These are phyloP conservation scores for Russula griseocarnosa DNA, from an alignment of 768 basidiomycete genomes.

Conservation along the genomic window DNA sequence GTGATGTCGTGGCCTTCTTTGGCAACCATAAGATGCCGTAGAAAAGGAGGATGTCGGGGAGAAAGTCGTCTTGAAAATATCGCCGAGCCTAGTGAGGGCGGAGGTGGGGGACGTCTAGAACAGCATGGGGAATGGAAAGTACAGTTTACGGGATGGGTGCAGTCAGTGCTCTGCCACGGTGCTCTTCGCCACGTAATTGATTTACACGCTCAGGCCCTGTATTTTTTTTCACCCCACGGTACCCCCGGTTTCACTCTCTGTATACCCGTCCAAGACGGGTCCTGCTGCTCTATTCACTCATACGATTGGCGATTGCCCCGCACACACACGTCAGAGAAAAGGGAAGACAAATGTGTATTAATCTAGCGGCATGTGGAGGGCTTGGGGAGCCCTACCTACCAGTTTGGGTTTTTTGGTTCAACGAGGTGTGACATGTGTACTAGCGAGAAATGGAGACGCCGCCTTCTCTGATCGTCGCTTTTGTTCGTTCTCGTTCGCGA, in stretches of 20 bases:
- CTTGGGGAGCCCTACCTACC: background rate
- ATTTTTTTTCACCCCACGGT: background rate
- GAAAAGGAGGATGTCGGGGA: background rate
- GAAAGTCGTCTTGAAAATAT: background rate
- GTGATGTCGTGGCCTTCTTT: background rate
- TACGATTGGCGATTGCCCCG: background rate
- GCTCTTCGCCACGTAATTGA: background rate
- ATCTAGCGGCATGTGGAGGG: background rate
- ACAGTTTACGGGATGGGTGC: background rate
- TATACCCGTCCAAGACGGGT: background rate
- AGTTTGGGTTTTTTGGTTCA: background rate
- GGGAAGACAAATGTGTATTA: background rate
- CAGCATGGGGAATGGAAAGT: background rate
- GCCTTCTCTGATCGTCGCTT: background rate
- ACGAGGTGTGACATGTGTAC: background rate
- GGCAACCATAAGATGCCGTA: background rate
- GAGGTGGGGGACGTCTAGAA: background rate
- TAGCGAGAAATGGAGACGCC: background rate
- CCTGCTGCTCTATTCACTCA: background rate
- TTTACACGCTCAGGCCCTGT: background rate
- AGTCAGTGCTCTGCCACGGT: background rate
- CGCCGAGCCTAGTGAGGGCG: background rate
- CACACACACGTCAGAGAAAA: background rate
- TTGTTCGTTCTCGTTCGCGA: slow-evolving; percentile 5
- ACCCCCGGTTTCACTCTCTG: background rate